phyloP scores from a whole-genome alignment of 2,329 filamentous ascomycete species.

The Fusarium pseudonygamai region DNA sequence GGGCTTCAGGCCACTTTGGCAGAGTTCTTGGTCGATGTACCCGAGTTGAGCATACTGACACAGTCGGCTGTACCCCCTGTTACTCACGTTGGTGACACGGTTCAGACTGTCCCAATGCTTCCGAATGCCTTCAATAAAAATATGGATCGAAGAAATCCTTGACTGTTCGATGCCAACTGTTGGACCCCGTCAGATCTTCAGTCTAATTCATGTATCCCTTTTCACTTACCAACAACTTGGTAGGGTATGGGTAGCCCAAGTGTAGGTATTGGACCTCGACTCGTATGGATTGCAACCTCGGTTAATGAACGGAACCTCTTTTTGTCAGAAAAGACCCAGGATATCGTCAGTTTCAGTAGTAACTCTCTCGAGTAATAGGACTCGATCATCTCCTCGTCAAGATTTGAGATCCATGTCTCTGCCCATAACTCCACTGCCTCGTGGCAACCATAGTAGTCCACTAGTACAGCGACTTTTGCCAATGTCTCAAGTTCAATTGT shows the following conservation, averaged over 20 bases:
- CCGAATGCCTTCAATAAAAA: accelerated
- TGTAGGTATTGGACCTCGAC: neutral
- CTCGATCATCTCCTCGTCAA: accelerated
- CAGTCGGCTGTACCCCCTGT: too few relatives aligned
- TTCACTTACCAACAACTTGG: neutral
- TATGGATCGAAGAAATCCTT: neutral
- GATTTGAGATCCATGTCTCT: neutral
- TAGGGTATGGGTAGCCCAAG: neutral
- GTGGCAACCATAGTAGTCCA: neutral
- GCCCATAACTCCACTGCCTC: neutral
- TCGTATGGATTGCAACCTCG: accelerated
- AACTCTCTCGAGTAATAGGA: neutral
- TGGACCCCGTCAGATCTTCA: accelerated
- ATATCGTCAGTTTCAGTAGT: neutral
- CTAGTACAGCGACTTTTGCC: neutral
- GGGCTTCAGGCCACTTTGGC: accelerated
- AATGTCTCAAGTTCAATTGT: accelerated
- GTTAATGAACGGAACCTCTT: accelerated
- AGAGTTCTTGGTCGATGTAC: accelerated
- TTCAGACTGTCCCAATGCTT: accelerated
- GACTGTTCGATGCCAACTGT: neutral
- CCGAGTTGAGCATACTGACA: neutral
- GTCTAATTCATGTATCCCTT: accelerated
- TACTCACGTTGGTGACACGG: too few relatives aligned
- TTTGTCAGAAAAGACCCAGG: neutral